Percentiles rank a stretch among this genome's conserved stretches.
Conservation (phyloP, 805 yeast genomes). For the Metschnikowia amazonensis region DNA sequence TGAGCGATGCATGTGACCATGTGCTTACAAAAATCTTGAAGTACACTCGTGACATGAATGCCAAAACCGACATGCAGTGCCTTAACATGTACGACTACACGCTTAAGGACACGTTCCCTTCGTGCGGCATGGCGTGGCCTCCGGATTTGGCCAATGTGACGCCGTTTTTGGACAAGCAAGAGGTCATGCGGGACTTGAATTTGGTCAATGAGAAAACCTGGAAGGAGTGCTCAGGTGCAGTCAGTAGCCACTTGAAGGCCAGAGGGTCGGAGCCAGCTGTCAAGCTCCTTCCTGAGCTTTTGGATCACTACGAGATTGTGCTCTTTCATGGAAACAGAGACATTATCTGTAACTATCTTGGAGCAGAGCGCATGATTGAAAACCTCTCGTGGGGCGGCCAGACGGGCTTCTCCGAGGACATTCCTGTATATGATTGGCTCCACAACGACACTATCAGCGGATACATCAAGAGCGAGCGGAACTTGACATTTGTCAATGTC, state of each 20-base stretch:
- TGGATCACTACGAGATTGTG: slow-evolving; percentile 57
- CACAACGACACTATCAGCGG: slow-evolving; percentile 40
- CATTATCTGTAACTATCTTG: slow-evolving; percentile 78
- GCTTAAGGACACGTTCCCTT: slow-evolving; percentile 67
- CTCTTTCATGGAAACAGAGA: slow-evolving; percentile 87
- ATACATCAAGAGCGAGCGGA: slow-evolving; percentile 49
- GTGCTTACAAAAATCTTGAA: slow-evolving; percentile 40
- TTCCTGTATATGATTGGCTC: slow-evolving; percentile 36
- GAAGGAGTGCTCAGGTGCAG: slow-evolving; percentile 74
- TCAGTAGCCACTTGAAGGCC: slow-evolving; percentile 50
- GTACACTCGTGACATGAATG: slow-evolving; percentile 25
- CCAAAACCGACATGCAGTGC: slow-evolving; percentile 49
- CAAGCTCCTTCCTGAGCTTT: slow-evolving; percentile 59
- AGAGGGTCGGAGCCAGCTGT: slow-evolving; percentile 56
- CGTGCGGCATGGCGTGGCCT: slow-evolving; percentile 96
- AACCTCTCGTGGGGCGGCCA: slow-evolving; percentile 57
- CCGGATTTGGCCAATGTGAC: slow-evolving; percentile 47
- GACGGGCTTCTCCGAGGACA: slow-evolving; percentile 46
- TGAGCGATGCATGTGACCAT: slow-evolving; percentile 39
- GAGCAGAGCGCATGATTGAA: slow-evolving; percentile 64
- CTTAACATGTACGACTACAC: slow-evolving; percentile 80
- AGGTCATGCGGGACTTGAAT: slow-evolving; percentile 52
- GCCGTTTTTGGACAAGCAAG: slow-evolving; percentile 45
- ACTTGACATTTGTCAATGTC: slow-evolving; percentile 72
- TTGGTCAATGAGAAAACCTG: slow-evolving; percentile 46